phyloP scores from a whole-genome alignment of 495 filamentous ascomycete genomes.

The Penicillium fimorum region DNA sequence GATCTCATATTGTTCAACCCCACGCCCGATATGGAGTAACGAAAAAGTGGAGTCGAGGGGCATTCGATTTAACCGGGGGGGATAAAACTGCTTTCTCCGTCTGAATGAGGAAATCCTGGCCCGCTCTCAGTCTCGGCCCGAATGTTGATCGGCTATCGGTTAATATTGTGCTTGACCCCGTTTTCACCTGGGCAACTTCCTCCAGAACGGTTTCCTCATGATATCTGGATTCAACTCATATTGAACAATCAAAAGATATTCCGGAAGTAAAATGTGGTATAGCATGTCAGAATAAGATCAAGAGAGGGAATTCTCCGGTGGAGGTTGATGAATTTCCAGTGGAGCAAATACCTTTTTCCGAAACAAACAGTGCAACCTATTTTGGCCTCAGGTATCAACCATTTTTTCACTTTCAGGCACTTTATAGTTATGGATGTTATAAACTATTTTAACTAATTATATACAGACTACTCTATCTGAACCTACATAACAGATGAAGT shows the following conservation, averaged over 20 bases:
- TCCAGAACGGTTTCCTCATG: not conserved
- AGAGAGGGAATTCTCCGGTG: constrained; percentile 41
- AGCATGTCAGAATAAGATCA: not conserved
- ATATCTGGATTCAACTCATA: not conserved
- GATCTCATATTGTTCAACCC: constrained; percentile 14
- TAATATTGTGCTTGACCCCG: constrained; percentile 13
- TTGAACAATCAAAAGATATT: not conserved
- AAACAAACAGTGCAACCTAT: constrained; percentile 11
- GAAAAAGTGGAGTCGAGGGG: constrained; percentile 26
- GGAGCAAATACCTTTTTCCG: constrained; percentile 22
- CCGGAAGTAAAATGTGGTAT: not conserved
- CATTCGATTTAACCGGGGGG: constrained; percentile 32
- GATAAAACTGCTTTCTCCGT: constrained; percentile 10
- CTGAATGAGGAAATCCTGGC: constrained; percentile 14
- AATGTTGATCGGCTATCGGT: constrained; percentile 26
- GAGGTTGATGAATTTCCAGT: constrained; percentile 22
- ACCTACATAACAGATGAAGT: no score
- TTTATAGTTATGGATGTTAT: no score
- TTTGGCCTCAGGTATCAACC: not conserved
- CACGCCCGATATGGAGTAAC: constrained; percentile 8
- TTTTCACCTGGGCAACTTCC: not conserved
- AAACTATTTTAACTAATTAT: no score
- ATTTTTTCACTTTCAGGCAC: not conserved
- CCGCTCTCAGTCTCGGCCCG: constrained; percentile 17
- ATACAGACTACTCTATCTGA: no score